Conservation (phyloP, 2,329 filamentous ascomycete genomes). For the Gaeumannomyces sp. region DNA sequence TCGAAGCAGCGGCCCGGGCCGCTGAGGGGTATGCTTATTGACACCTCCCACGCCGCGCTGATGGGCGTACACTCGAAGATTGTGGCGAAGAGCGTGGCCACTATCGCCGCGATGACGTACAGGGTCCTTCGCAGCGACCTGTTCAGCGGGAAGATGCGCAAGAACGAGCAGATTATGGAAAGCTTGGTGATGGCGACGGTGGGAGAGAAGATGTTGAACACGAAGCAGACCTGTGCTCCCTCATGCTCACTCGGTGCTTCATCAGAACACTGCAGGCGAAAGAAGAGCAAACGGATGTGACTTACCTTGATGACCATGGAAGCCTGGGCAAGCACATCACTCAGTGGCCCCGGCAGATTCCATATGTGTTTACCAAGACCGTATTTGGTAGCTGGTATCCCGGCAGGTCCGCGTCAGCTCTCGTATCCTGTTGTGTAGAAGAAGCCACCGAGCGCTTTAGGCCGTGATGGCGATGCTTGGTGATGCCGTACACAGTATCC, state of each 20-base stretch:
- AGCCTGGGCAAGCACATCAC: constrained; percentile 14
- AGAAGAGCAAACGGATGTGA: constrained; percentile 7
- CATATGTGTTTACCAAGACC: constrained; percentile 23
- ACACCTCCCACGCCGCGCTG: constrained; percentile 22
- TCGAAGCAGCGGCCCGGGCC: constrained; percentile 18
- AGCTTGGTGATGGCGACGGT: constrained; percentile 30
- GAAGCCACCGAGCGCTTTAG: no score
- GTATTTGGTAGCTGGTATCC: constrained; percentile 13
- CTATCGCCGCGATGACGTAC: constrained; percentile 24
- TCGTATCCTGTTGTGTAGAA: no score
- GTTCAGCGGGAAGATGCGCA: constrained; percentile 25
- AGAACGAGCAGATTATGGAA: constrained; percentile 24
- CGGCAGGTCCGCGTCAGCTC: no score
- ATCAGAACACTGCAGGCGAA: background rate
- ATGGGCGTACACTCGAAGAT: constrained; percentile 24
- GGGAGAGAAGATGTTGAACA: constrained; percentile 49
- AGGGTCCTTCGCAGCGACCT: constrained; percentile 22
- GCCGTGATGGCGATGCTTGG: no score
- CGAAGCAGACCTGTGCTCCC: constrained; percentile 32
- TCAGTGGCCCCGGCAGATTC: constrained; percentile 16
- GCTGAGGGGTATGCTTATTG: background rate
- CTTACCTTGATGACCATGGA: constrained; percentile 14
- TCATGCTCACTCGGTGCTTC: background rate
- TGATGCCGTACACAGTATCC: constrained; percentile 13
- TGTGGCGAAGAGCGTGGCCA: constrained; percentile 21